Base-by-base conservation (phyloP, 306 rosid genomes). In the Leucaena leucocephala region DNA sequence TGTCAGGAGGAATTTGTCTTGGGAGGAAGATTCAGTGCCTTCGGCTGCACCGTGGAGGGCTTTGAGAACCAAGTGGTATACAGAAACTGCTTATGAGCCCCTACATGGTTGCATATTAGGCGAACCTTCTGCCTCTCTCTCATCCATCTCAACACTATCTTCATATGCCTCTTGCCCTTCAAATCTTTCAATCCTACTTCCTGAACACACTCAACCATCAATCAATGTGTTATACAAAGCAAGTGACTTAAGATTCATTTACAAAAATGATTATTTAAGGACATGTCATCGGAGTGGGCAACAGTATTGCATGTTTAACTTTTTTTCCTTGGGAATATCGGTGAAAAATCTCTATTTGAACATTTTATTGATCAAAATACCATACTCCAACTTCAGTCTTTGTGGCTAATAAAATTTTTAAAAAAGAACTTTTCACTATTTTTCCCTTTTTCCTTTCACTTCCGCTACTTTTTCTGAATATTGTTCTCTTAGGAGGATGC, bases 71-170 rank as follows among this genome's bases (percentile, higher is more conserved):
- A 92, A 83, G 93, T 90, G 8, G 98, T 90, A 42, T 92, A 94
- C 75, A 92, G 91, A 72, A 92, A 94, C 84, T 92, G 98, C 81
- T 94, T 94, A 39, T 90, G 88, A 68, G 91, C 86, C 10, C 97
- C 96, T 6, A 83, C 88, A 66, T 89, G 98, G 88, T 92, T 89
- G 89, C 98, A 94, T 58, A 94, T 69, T 39, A 86, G 89, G 22
- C 92, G 91, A 62, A 92, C 79, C 93, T 89, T 94, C 84, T 94
- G 96, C 78, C 96, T 87, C 85, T 94, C 93, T 82, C 94, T 89
- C 98, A 94, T 90, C 98, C 98, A 94, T 83, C 91, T 94, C 85
- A 94, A 66, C 50, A 94, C 86, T 69, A 88, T 74, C 80, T 94
- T 92, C 97, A 94, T 92, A 58, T 92, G 98, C 84, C 89, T 90